Base-by-base conservation (phyloP, 2,329 filamentous ascomycete species). In the Fusarium staphyleae region DNA sequence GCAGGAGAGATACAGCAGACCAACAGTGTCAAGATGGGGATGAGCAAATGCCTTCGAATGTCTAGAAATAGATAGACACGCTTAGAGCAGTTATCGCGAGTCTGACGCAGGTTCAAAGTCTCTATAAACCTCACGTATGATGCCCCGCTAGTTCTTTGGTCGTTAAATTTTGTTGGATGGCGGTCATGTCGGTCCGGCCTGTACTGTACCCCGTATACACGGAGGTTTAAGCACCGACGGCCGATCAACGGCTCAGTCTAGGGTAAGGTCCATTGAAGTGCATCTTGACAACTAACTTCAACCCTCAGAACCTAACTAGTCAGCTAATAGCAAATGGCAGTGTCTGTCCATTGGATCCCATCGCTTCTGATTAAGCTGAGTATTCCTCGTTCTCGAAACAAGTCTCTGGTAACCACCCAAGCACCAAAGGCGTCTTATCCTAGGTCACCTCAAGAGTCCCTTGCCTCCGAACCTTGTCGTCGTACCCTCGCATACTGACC, bases 151-250 rank as follows among this genome's bases (percentile, higher is more conserved):
- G 40, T 48, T 48, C 52, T 13, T n/a, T 30, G 28, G 60, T 65
- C 48, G 66, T 68, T 66, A 62, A 56, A 64, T 66, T 62, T 66
- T 66, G 61, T 65, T 65, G 65, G 64, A 63, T 51, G 58, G 29
- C 36, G 40, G 46, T 60, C 43, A 44, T 48, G 18, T 47, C 42
- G 49, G 40, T 44, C 28, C 28, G 22, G 28, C 28, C 4, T 30
- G 44, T n/a, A n/a, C n/a, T n/a, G n/a, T n/a, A n/a, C n/a, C n/a
- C n/a, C n/a, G n/a, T 41, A 47, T 32, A 43, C 44, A 55, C 52
- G 47, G 51, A 44, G 36, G 26, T 59, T 42, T 35, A 44, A 51
- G 6, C n/a, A 16, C 65, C 65, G 66, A 66, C 29, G 30, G n/a
- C 64, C 64, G 64, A 59, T 37, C 15, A 1, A 4, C 3, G 2